phyloP scores from a whole-genome alignment of 768 basidiomycete species.

The Mrakia hoshinonis region DNA sequence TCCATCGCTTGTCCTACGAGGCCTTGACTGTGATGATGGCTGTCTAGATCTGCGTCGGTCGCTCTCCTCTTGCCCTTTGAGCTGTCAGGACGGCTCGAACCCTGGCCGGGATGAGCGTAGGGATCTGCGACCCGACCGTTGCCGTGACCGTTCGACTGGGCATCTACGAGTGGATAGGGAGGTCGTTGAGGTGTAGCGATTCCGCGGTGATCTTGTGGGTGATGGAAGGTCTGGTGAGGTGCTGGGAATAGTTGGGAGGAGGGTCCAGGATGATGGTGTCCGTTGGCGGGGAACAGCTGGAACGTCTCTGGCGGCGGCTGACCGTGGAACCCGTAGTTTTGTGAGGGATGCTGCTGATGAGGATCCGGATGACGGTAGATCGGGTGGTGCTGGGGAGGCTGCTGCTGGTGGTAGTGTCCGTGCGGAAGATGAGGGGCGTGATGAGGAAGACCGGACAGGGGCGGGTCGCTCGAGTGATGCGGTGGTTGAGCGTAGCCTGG shows the following conservation, averaged over 20 bases:
- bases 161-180: too few relatives aligned
- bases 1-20: background rate
- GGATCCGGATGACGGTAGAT: background rate
- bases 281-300: background rate
- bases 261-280: background rate
- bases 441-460: background rate
- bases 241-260: background rate
- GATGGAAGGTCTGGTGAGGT: background rate
- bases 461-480: background rate
- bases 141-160: too few relatives aligned
- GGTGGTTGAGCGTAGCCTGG: background rate
- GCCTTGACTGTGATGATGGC: background rate
- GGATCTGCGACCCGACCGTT: too few relatives aligned
- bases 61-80: conserved; percentile 6
- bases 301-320: background rate
- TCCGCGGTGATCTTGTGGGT: too few relatives aligned
- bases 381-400: background rate
- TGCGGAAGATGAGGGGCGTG: background rate
- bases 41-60: background rate
- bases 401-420: background rate
- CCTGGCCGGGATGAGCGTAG: background rate
- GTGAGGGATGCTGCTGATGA: background rate
- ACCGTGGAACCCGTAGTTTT: background rate
- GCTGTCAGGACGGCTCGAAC: background rate
- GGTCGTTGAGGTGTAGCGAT: too few relatives aligned